Evolutionary conservation across 1,284 basidiomycete genomes (phyloP), one percentile per base, ranked within the genome.

Genomic region (Puccinia polysora): DNA sequence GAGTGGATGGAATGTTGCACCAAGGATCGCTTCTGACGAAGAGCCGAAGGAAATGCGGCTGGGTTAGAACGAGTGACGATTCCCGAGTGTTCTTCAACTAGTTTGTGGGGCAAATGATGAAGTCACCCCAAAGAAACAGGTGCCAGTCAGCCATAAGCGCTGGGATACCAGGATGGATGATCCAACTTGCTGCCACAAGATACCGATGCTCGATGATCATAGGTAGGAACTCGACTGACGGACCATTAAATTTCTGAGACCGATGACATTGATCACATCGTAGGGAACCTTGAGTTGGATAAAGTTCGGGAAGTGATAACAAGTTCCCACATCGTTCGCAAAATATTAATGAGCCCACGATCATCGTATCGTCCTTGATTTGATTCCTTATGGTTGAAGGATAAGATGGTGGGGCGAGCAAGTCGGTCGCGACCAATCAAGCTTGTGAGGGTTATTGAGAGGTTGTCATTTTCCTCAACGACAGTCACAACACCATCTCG

Each of bases 41-140:
- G 81, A 0, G 87, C 85, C 28, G 91, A 94, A 0, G 95, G 95
- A 81, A 98, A 97, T 7, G 95, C 95, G 74, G 92, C 89, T 0
- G 91, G 89, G 75, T 93, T 89, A 1, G 93, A 96, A 47, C 86
- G 87, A 0, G 95, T 98, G 59, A 88, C 87, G 73, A 96, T 92
- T 75, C 89, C 86, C 38, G 89, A 88, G 79, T 93, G 89, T 78
- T 97, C 93, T 80, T 96, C 97, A 5, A 92, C 95, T 97, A 75
- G 23, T 43, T 25, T 43, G 8, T 34, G 15, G 10, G 36, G 15
- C 6, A 34, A 25, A n/a, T 49, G 18, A n/a, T 15, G 18, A 49
- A n/a, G 45, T 5, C 5, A 49, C 18, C 4, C 45, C 18, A 38
- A 38, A 58, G 25, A 18, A 58, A 12, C 32, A 3, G 23, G 28